Base-by-base conservation (phyloP, 331 rosid species). In the Rosa hybrid region DNA sequence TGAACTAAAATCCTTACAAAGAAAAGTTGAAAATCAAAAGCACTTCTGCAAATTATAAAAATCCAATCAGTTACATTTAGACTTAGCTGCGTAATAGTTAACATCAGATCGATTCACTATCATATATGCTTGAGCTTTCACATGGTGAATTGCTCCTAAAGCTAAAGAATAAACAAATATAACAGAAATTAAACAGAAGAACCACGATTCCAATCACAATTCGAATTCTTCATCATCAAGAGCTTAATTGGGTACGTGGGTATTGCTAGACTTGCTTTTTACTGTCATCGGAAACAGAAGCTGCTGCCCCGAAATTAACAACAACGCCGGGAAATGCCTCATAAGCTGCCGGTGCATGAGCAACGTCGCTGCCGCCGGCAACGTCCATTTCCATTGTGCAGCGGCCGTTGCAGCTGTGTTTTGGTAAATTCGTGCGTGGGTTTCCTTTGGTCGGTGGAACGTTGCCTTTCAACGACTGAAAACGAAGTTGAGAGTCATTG, bases 361-460 rank as follows among this genome's bases (percentile, higher is more conserved):
- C 71, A 73, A 20, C 59, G 5, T 45, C 83, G 6, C 39, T 48
- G 25, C 13, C 48, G 13, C 5, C 46, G 20, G 77, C 46, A 7
- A 60, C 73, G 48, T 80, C 60, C 80, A 77, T 85, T 75, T 75
- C 78, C 76, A 84, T 74, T 27, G 89, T 71, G 72, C 94, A 90
- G 0, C 81, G 87, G 10, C 94, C 90, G 18, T 9, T n/a, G 63
- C 79, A 73, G 83, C 0, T 83, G n/a, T n/a, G n/a, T 86, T 2
- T 30, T 30, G 87, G 81, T 3, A 85, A 74, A 42, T 88, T 83
- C 2, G 90, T 85, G 82, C 90, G 83, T 50, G 89, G 92, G 8
- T 81, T 81, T 21, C 70, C 75, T 34, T 34, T 38, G 10, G 14
- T 8, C 72, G 72, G 8, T 2, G 80, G 65, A 39, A 68, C 23